Conservation (phyloP, 129 eudicot species). For the Artemisia argyi region DNA sequence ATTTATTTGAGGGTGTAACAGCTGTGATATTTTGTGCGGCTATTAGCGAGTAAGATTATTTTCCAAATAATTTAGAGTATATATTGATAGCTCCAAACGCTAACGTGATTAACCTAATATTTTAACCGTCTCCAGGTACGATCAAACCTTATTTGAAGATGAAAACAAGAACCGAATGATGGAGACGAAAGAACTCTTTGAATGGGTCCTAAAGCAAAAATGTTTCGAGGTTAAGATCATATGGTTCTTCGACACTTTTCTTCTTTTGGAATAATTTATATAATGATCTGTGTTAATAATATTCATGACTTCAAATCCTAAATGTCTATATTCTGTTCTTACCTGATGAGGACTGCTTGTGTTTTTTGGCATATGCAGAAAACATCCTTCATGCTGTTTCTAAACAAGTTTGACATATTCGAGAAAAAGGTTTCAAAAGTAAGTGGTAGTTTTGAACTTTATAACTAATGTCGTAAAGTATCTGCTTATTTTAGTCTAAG, state of each 20-base stretch:
- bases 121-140: conserved; percentile 60
- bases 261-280: not conserved
- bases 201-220: conserved; percentile 93
- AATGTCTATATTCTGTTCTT: not conserved
- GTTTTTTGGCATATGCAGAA: conserved; percentile 63
- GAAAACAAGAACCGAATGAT: conserved; percentile 83
- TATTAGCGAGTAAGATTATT: conserved; percentile 82
- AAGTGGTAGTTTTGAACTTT: conserved; percentile 30
- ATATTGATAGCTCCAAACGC: conserved; percentile 8
- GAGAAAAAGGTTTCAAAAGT: conserved; percentile 92
- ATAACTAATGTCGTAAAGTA: not conserved
- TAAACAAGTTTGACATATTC: conserved; percentile 94
- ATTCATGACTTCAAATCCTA: conserved; percentile 2
- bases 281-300: not conserved
- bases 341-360: conserved; percentile 8
- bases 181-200: conserved; percentile 95
- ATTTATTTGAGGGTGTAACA: conserved; percentile 95
- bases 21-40: conserved; percentile 98
- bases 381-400: conserved; percentile 96
- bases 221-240: conserved; percentile 69
- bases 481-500: conserved; percentile 14
- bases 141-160: conserved; percentile 89
- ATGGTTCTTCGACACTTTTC: too few species aligned
- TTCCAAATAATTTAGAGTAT: conserved; percentile 6
- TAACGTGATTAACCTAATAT: not conserved